Evolutionary conservation across 768 basidiomycete species (phyloP).

Genomic region (Terana coerulea): DNA sequence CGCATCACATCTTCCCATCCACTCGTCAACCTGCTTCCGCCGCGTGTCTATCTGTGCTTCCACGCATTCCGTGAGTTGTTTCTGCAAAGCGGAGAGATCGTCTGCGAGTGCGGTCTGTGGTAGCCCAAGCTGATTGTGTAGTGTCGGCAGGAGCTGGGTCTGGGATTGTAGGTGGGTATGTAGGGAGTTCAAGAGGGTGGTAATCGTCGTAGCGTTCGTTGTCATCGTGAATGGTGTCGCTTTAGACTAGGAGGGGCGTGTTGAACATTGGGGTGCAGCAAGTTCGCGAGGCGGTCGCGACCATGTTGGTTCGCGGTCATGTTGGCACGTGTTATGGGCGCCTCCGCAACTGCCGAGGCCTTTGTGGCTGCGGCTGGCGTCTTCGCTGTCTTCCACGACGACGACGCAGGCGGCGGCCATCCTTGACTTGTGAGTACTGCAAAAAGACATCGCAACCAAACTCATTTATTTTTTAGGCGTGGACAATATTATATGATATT

Average conservation of each 20-base stretch:
- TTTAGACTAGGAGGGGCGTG: background rate
- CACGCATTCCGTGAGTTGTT: conserved; percentile 71
- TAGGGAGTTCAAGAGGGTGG: conserved; percentile 69
- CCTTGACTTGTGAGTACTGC: too few species aligned
- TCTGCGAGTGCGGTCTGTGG: conserved; percentile 77
- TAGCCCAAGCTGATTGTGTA: conserved; percentile 82
- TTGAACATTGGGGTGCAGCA: background rate
- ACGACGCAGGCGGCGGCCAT: too few species aligned
- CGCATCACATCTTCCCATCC: conserved; percentile 58
- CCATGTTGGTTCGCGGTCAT: conserved; percentile 4
- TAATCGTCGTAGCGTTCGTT: conserved; percentile 55
- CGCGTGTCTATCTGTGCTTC: conserved; percentile 67
- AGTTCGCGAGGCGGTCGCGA: background rate
- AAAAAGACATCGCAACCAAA: too few species aligned
- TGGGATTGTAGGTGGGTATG: conserved; percentile 78
- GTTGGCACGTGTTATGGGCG: too few species aligned
- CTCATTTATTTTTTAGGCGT: too few species aligned
- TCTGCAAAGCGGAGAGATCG: conserved; percentile 70
- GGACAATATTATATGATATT: too few species aligned
- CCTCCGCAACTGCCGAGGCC: too few species aligned
- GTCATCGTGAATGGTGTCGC: background rate
- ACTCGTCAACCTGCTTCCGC: conserved; percentile 73
- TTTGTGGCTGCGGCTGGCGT: too few species aligned
- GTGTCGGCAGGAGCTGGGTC: conserved; percentile 74
- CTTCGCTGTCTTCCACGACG: too few species aligned